Conservation (phyloP, 2,329 filamentous ascomycete genomes). For the Magnaporthiopsis incrustans region DNA sequence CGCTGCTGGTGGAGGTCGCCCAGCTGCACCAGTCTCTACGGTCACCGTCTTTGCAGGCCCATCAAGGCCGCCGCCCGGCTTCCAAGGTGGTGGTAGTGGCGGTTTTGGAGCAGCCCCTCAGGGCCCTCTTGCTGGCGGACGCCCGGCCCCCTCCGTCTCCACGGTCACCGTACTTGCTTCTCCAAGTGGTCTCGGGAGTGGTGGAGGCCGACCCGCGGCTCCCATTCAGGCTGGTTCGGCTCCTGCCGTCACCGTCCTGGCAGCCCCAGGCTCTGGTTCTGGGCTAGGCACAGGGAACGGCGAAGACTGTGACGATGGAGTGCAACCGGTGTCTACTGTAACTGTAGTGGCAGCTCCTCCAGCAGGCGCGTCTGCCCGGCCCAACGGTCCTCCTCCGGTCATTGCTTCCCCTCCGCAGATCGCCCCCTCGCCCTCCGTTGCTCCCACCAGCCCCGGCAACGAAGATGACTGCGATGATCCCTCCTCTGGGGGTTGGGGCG, state of each 20-base stretch:
- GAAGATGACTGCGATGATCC: background rate
- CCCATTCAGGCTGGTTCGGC: background rate
- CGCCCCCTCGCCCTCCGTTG: too few relatives aligned
- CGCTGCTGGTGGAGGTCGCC: background rate
- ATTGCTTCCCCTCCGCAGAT: background rate
- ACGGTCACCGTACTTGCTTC: slow-evolving; percentile 8
- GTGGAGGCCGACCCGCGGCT: background rate
- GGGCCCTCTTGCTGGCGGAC: background rate
- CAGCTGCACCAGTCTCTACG: background rate
- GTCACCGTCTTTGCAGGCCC: slow-evolving; percentile 2
- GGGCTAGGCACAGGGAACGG: background rate
- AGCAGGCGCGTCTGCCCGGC: background rate
- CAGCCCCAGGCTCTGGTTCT: background rate
- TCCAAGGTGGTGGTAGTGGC: background rate
- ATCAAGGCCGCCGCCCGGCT: background rate
- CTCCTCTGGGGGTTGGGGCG: background rate
- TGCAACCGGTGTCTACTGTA: background rate
- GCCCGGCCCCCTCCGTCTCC: background rate
- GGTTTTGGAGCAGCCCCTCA: slow-evolving; percentile 7
- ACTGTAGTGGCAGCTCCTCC: slow-evolving; percentile 3
- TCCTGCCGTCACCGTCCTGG: background rate
- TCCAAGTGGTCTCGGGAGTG: background rate
- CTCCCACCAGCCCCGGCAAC: background rate
- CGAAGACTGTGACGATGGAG: slow-evolving; percentile 2
- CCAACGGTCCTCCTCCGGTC: background rate